Percentiles rank a stretch among this genome's conserved stretches.
Evolutionary conservation across 768 basidiomycete species (phyloP).

Genomic region (Boletus tylopilopsis): DNA sequence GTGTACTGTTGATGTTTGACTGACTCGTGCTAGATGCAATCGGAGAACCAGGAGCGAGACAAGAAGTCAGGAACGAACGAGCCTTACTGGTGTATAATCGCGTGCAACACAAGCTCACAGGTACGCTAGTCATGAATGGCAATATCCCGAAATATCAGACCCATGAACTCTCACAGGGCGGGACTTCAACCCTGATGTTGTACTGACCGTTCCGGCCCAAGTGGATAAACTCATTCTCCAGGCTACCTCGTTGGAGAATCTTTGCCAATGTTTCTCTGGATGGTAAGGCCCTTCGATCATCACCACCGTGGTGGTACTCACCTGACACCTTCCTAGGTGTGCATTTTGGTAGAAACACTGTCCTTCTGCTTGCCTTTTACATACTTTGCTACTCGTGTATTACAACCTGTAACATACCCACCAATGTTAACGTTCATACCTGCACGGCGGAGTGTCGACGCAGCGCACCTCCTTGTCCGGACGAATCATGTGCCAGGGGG

Average conservation of each 20-base stretch:
- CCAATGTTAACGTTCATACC: too few species aligned
- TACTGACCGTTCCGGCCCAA: conserved; percentile 72
- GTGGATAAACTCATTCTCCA: conserved; percentile 93
- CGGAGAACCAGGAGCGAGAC: conserved; percentile 55
- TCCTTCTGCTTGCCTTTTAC: conserved; percentile 3
- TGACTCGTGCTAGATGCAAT: conserved; percentile 33
- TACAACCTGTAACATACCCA: conserved; percentile 24
- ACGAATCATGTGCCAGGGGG: too few species aligned
- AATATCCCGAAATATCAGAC: not conserved
- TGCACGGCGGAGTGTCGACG: too few species aligned
- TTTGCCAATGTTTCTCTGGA: conserved; percentile 95
- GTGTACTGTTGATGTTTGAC: not conserved
- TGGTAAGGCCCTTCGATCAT: conserved; percentile 47
- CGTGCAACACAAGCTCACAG: conserved; percentile 92
- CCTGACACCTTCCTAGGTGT: conserved; percentile 42
- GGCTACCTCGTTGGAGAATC: conserved; percentile 90
- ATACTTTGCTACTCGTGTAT: conserved; percentile 8
- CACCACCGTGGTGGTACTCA: not conserved
- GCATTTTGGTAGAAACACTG: conserved; percentile 62
- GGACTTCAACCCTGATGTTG: conserved; percentile 86
- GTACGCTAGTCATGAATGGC: conserved; percentile 35
- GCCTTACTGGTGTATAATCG: conserved; percentile 92
- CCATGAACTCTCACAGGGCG: conserved; percentile 49
- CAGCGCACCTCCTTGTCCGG: too few species aligned
- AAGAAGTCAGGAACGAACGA: conserved; percentile 87